phyloP scores from a whole-genome alignment of 768 basidiomycete genomes.

The Xerocomellus dryophilus region DNA sequence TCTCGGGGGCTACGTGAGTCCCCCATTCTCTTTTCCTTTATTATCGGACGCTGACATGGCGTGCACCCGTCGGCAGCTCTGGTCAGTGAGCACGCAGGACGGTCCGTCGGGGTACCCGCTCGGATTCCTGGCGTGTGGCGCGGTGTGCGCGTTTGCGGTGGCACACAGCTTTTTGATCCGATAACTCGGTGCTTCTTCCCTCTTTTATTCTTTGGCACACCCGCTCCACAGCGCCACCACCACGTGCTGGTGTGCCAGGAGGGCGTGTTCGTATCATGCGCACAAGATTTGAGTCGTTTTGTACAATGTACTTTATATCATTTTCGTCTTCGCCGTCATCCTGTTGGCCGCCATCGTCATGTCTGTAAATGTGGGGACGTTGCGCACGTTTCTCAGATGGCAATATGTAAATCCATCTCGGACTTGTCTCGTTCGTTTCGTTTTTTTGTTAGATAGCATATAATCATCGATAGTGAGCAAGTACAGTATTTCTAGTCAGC shows the following conservation, averaged over 20 bases:
- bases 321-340: neutral
- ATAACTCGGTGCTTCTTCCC: slow-evolving; percentile 46
- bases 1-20: slow-evolving; percentile 70
- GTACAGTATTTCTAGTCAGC: neutral
- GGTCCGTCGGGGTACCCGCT: slow-evolving; percentile 69
- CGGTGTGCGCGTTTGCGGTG: slow-evolving; percentile 58
- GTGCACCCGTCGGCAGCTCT: slow-evolving; percentile 45
- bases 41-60: neutral
- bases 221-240: neutral
- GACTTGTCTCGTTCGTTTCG: neutral
- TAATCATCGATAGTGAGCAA: neutral
- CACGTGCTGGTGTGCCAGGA: too few species aligned
- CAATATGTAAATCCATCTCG: neutral
- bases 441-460: neutral
- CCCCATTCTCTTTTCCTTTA: neutral
- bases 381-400: neutral
- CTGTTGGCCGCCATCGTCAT: neutral
- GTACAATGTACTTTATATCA: neutral
- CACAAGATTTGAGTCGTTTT: neutral
- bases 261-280: neutral
- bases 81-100: slow-evolving; percentile 68
- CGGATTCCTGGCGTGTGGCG: slow-evolving; percentile 68
- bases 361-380: neutral
- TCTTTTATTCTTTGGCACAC: neutral
- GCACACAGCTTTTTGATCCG: slow-evolving; percentile 74